Conservation (phyloP, 352 stramenopile species). For the Elongisporangium senticosum region DNA sequence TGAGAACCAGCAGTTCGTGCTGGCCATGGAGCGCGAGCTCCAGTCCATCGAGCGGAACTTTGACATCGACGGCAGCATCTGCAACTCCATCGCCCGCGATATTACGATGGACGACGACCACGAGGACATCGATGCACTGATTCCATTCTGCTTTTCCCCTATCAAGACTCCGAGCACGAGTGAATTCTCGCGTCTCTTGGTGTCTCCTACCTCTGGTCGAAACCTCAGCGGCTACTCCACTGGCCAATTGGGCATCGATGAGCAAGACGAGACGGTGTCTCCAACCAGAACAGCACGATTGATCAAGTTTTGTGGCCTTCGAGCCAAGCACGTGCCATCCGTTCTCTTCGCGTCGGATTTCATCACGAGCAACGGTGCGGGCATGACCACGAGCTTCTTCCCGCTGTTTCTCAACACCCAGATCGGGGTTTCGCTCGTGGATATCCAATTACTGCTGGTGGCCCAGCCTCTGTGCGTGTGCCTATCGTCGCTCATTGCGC, state of each 20-base stretch:
- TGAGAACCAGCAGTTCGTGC: slow-evolving; percentile 51
- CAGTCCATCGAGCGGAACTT: slow-evolving; percentile 65
- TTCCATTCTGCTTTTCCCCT: slow-evolving; percentile 11
- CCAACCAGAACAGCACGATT: background rate
- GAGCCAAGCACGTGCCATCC: slow-evolving; percentile 37
- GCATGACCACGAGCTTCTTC: slow-evolving; percentile 55
- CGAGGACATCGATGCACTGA: background rate
- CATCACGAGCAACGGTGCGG: slow-evolving; percentile 56
- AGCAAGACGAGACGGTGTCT: background rate
- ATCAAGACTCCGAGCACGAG: slow-evolving; percentile 12
- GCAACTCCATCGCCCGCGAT: slow-evolving; percentile 8
- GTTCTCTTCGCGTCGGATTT: slow-evolving; percentile 67
- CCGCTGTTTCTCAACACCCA: slow-evolving; percentile 64
- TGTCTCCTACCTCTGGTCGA: slow-evolving; percentile 5
- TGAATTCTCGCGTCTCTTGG: slow-evolving; percentile 30
- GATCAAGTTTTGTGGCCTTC: background rate
- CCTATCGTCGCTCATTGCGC: slow-evolving; percentile 33
- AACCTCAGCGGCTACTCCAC: background rate
- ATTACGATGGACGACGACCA: slow-evolving; percentile 6
- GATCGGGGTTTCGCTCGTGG: slow-evolving; percentile 41
- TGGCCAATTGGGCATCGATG: background rate
- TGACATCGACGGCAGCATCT: slow-evolving; percentile 44
- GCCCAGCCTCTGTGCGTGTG: slow-evolving; percentile 42
- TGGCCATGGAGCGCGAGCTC: slow-evolving; percentile 53
- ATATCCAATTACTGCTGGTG: slow-evolving; percentile 53